A percentile compares a stretch with the other conserved stretches of the same genome.
Conservation (phyloP, 495 filamentous ascomycete genomes). For the Xylaria venustula region DNA sequence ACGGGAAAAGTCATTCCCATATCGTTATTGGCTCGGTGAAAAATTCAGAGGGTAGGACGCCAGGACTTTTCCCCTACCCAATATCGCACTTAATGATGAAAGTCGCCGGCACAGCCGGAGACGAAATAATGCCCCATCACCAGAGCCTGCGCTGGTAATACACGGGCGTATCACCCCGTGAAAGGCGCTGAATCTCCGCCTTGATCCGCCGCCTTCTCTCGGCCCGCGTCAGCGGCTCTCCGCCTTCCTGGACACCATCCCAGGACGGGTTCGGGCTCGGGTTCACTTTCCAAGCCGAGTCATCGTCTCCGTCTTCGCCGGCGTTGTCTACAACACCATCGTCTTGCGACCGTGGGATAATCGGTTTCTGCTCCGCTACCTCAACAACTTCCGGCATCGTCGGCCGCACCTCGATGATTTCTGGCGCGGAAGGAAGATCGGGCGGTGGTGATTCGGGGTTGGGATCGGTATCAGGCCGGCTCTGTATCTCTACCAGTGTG, state of each 20-base stretch:
- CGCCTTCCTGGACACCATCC: conserved; percentile 15
- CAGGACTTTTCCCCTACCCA: background rate
- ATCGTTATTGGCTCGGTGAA: background rate
- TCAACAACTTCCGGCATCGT: conserved; percentile 22
- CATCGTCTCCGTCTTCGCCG: conserved; percentile 8
- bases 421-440: background rate
- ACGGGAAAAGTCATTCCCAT: background rate
- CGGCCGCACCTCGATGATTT: conserved; percentile 31
- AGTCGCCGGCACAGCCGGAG: background rate
- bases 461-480: conserved; percentile 2
- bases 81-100: background rate
- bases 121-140: conserved; percentile 20
- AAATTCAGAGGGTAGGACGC: background rate
- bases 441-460: too few species aligned
- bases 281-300: conserved; percentile 13
- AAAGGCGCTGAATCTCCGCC: conserved; percentile 46
- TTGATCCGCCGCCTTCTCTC: conserved; percentile 50
- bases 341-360: background rate
- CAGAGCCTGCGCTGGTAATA: conserved; percentile 49
- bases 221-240: conserved; percentile 42
- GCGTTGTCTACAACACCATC: too few species aligned
- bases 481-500: conserved; percentile 30
- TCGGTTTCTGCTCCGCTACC: conserved; percentile 12
- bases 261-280: conserved; percentile 24
- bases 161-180: conserved; percentile 37